These are phyloP conservation scores for Adiantum capillusveneris DNA, from an alignment of 75 land plant genomes.

Conservation along the genomic window DNA sequence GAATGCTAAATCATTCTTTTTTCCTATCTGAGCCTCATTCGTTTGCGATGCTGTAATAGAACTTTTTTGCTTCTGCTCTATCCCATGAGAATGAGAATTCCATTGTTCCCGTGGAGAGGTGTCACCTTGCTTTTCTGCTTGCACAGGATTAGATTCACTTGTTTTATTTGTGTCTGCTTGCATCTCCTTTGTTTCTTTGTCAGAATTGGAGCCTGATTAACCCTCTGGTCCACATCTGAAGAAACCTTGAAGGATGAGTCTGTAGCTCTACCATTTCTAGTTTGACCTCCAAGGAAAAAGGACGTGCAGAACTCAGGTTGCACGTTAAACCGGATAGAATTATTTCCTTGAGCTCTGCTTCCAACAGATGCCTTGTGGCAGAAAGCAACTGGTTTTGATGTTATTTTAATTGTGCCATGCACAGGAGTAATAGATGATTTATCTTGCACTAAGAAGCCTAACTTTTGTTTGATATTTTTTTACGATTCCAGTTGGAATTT, in stretches of 20 bases:
- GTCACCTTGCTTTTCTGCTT: constrained; percentile 5
- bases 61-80: constrained; percentile 4
- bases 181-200: too few relatives aligned
- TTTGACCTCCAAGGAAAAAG: neutral
- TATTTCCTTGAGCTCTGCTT: neutral
- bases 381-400: too few relatives aligned
- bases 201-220: too few relatives aligned
- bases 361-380: neutral
- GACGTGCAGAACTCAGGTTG: neutral
- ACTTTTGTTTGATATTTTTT: constrained; percentile 34
- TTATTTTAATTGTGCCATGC: too few relatives aligned
- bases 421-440: neutral
- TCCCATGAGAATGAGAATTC: neutral
- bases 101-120: neutral
- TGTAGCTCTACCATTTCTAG: neutral
- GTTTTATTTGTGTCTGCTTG: too few relatives aligned
- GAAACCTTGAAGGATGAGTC: too few relatives aligned
- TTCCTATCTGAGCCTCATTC: constrained; percentile 5
- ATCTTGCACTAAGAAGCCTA: constrained; percentile 5
- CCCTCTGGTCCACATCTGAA: too few relatives aligned
- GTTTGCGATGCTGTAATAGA: constrained; percentile 8
- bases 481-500: constrained; percentile 36
- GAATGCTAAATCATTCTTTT: neutral
- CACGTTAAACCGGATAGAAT: neutral
- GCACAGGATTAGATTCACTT: too few relatives aligned